Conservation (phyloP, 2,329 filamentous ascomycete species). For the Fusarium multiceps region DNA sequence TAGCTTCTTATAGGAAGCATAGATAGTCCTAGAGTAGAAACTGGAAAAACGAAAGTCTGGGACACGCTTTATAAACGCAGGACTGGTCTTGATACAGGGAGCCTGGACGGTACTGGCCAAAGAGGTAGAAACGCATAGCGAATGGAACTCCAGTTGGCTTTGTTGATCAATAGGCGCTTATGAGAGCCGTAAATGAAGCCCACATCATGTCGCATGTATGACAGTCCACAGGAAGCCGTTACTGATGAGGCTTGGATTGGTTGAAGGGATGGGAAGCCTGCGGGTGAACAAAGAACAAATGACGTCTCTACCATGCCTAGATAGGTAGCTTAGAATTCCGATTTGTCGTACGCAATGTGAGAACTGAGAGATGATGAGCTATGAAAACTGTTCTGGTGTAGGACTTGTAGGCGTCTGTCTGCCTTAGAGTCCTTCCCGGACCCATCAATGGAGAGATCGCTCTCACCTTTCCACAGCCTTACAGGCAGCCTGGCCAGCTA, state of each 20-base stretch:
- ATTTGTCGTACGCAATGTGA: too few relatives aligned
- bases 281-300: background rate
- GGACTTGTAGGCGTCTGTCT: too few relatives aligned
- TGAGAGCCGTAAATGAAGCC: background rate
- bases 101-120: background rate
- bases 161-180: constrained; percentile 1
- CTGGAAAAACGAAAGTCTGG: background rate
- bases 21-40: constrained; percentile 9
- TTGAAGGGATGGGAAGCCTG: background rate
- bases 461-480: too few relatives aligned
- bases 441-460: too few relatives aligned
- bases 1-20: too few relatives aligned
- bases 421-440: too few relatives aligned
- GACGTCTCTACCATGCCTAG: too few relatives aligned
- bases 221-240: background rate
- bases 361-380: too few relatives aligned
- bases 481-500: too few relatives aligned
- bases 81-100: background rate
- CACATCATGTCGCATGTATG: too few relatives aligned
- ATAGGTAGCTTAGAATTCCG: too few relatives aligned
- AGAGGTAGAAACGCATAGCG: background rate
- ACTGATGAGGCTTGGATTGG: background rate
- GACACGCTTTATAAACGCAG: background rate
- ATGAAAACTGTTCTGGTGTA: too few relatives aligned
- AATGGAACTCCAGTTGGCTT: constrained; percentile 14